Evolutionary conservation across 176 grass and related monocot genomes (phyloP).

Genomic region (Lolium perenne): DNA sequence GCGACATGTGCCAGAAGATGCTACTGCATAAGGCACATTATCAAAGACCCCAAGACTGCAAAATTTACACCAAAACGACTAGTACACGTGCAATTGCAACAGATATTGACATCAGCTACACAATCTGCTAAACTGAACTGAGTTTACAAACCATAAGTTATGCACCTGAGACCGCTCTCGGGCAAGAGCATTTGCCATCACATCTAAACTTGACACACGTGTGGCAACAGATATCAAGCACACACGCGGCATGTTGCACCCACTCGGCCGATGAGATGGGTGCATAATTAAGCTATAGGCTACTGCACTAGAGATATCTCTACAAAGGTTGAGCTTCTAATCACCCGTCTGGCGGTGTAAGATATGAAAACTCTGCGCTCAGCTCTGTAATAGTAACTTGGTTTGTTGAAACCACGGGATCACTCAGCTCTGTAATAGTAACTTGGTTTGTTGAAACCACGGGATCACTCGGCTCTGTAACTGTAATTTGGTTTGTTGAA

Average conservation of each 20-base stretch:
- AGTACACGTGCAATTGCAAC: neutral
- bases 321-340: constrained; percentile 25
- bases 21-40: neutral
- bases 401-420: neutral
- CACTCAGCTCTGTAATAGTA: neutral
- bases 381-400: constrained; percentile 1
- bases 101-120: neutral
- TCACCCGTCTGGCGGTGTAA: neutral
- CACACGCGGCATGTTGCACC: neutral
- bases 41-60: neutral
- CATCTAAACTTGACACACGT: constrained; percentile 32
- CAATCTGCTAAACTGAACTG: neutral
- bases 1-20: neutral
- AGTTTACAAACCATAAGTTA: constrained; percentile 1
- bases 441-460: neutral
- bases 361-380: neutral
- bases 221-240: neutral
- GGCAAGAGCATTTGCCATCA: neutral
- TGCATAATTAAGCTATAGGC: neutral
- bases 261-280: neutral
- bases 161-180: neutral
- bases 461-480: neutral
- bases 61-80: neutral
- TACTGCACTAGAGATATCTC: neutral
- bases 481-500: neutral